These are phyloP conservation scores for Tolypocladium ophioglossoides DNA, from an alignment of 2,329 filamentous ascomycete species.

Conservation along the genomic window DNA sequence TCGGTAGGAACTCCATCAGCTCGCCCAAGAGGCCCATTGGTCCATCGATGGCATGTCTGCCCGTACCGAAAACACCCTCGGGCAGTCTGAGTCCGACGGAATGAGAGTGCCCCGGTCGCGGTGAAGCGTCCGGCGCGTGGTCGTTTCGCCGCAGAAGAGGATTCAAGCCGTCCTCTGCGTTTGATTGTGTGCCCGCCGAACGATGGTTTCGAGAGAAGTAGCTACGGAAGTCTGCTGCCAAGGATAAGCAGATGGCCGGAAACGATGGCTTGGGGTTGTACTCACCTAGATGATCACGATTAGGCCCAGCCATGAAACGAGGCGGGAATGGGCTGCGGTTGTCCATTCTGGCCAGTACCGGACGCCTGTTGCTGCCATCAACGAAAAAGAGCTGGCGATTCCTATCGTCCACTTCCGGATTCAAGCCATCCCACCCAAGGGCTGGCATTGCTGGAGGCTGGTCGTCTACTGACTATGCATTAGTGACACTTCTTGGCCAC, in stretches of 20 bases:
- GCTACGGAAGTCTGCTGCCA: conserved; percentile 33
- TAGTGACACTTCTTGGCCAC: not conserved
- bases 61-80: conserved; percentile 30
- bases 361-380: conserved; percentile 35
- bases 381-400: conserved; percentile 38
- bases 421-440: conserved; percentile 48
- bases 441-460: conserved; percentile 29
- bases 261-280: not conserved
- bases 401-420: conserved; percentile 37
- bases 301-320: conserved; percentile 39
- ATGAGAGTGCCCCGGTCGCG: conserved; percentile 38
- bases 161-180: conserved; percentile 73
- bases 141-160: conserved; percentile 65
- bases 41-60: conserved; percentile 30
- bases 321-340: conserved; percentile 51
- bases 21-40: conserved; percentile 46
- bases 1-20: conserved; percentile 43
- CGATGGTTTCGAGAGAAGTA: conserved; percentile 43
- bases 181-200: conserved; percentile 40
- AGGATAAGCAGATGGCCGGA: not conserved
- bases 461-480: conserved; percentile 2
- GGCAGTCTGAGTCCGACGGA: conserved; percentile 44
- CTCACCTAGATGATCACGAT: conserved; percentile 43
- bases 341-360: conserved; percentile 21
- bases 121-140: conserved; percentile 31